Conservation (phyloP, 257 asterid species). For the Fraxinus anomala region DNA sequence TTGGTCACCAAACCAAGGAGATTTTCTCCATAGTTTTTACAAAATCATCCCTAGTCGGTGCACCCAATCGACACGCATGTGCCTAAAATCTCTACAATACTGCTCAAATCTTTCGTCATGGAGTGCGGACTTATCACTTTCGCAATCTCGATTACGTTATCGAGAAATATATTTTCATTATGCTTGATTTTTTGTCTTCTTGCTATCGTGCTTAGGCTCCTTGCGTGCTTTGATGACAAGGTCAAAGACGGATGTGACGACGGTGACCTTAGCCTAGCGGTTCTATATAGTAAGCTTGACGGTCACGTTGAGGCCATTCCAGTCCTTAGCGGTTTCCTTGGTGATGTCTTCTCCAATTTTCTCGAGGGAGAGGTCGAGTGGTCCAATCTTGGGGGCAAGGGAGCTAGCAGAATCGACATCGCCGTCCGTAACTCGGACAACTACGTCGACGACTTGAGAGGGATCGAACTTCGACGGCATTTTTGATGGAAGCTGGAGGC, state of each 20-base stretch:
- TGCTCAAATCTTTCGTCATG: conserved; percentile 60
- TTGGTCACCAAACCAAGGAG: no score
- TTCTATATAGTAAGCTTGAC: conserved; percentile 65
- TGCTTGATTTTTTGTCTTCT: conserved; percentile 64
- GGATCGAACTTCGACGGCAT: conserved; percentile 72
- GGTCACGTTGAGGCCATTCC: conserved; percentile 69
- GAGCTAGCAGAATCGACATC: conserved; percentile 64
- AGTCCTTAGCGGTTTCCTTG: conserved; percentile 59
- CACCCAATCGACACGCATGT: conserved; percentile 68
- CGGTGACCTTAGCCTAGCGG: conserved; percentile 60
- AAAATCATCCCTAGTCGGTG: conserved; percentile 27
- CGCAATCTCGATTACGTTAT: conserved; percentile 64
- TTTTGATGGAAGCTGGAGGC: conserved; percentile 25
- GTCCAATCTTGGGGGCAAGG: conserved; percentile 65
- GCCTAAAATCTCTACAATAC: conserved; percentile 66
- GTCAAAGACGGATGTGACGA: conserved; percentile 64
- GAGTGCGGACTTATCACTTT: conserved; percentile 53
- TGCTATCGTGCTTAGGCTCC: conserved; percentile 64
- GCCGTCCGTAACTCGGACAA: conserved; percentile 60
- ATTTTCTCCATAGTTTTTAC: no score
- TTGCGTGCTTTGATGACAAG: conserved; percentile 57
- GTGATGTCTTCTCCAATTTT: conserved; percentile 68
- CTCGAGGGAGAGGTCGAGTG: conserved; percentile 56
- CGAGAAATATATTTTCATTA: conserved; percentile 55
- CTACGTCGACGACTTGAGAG: conserved; percentile 50